Conservation (phyloP, 176 grass and related monocot genomes). For the sorghum (Sorghum bicolor) region Sorghum_bicolor_NCBIv3 NC_012870.2:64146001-64146500, state of each 20-base stretch:
- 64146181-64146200: not conserved
- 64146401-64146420: constrained; percentile 29
- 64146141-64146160: not conserved
- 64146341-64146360: constrained; percentile 27
- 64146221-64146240: not conserved
- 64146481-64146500: constrained; percentile 6
- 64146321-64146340: constrained; percentile 37
- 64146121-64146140: not conserved
- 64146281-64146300: constrained; percentile 42
- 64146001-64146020: not conserved
- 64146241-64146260: constrained; percentile 19
- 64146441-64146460: not conserved
- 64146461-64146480: not conserved
- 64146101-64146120: not conserved
- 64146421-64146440: not conserved
- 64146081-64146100: not conserved
- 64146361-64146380: constrained; percentile 42
- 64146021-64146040: not conserved
- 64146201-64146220: not conserved
- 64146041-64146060: not conserved
- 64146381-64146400: constrained; percentile 55
- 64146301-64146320: constrained; percentile 37
- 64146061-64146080: not conserved
- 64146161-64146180: not conserved
- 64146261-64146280: constrained; percentile 48